Evolutionary conservation across 164 flowering plant species (phyloP), one percentile per base, ranked within the genome.

Genomic region (Chimonanthus salicifolius): DNA sequence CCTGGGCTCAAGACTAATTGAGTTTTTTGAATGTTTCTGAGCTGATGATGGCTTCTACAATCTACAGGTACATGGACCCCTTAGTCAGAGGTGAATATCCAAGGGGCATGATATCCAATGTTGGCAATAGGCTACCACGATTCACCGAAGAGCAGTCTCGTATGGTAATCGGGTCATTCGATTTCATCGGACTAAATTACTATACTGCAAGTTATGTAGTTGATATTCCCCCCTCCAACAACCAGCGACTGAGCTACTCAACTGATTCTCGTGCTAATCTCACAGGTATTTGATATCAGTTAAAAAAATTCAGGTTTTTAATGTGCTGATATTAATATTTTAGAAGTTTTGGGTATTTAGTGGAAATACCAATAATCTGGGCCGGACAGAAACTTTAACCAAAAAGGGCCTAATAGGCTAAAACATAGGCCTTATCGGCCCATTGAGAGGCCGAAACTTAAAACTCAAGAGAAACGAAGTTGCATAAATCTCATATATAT

Each of bases 11-110:
- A 33, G 1, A 33, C 33, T 1, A 33, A 1, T 33, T 33, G 33
- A 33, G 33, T 33, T 33, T 33, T 33, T 33, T 33, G 16, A 54
- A 10, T 54, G n/a, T 54, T 2, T 54, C 15, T 54, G 60, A 10
- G 10, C 0, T 13, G 15, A 54, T 54, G 60, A 54, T 54, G 60
- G 47, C 3, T 67, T 47, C 7, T 3, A 0, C 9, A 1, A n/a
- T 47, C 33, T 21, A 21, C 47, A 75, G 77, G 77, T 75, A 69
- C 54, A 43, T 70, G 73, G 69, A 70, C 15, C 77, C 77, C 7
- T 45, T 75, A 47, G 15, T 33, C 2, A 13, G 44, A 3, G 77
- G 77, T 15, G 8, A 16, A 15, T 75, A 75, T 64, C 77, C 77
- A 44, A 1, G 1, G 5, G 21, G 9, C 6, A 74, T 74, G 77